A percentile compares a stretch with the other conserved stretches of the same genome.
These are phyloP conservation scores for Boeremia lycopersici DNA, from an alignment of 2,329 filamentous ascomycete species.

Conservation along the genomic window DNA sequence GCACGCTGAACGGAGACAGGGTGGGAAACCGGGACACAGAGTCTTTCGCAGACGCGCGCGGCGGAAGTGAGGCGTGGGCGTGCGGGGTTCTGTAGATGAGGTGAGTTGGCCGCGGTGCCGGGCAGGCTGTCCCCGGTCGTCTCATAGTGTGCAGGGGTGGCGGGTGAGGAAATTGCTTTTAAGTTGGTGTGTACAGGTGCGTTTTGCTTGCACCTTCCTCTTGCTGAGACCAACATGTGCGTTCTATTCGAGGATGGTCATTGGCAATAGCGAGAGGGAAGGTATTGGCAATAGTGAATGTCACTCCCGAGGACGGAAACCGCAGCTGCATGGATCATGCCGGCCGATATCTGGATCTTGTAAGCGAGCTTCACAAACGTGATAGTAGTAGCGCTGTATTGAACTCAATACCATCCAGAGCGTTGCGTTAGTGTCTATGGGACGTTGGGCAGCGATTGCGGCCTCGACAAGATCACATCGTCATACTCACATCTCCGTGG, in stretches of 20 bases:
- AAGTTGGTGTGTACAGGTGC: neutral
- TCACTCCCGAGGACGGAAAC: neutral
- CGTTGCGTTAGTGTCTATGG: neutral
- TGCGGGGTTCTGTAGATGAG: conserved; percentile 11
- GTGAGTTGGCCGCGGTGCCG: conserved; percentile 8
- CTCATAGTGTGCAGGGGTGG: conserved; percentile 12
- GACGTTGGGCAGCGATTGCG: conserved; percentile 11
- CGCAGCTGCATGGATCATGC: conserved; percentile 13
- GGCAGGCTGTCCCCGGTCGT: conserved; percentile 14
- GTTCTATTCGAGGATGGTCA: neutral
- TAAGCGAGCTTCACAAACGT: neutral
- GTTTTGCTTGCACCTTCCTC: neutral
- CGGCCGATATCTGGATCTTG: neutral
- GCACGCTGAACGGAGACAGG: neutral
- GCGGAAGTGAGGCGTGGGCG: conserved; percentile 10
- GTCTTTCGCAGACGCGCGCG: neutral
- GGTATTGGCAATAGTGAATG: neutral
- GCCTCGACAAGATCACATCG: neutral
- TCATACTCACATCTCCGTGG: neutral
- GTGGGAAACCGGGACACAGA: neutral
- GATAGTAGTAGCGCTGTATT: neutral
- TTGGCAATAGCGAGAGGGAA: neutral
- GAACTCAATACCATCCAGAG: neutral
- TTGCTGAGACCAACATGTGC: neutral
- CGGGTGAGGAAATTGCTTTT: conserved; percentile 4